Conservation (phyloP, 2,329 filamentous ascomycete genomes). For the Knufia petricola region DNA sequence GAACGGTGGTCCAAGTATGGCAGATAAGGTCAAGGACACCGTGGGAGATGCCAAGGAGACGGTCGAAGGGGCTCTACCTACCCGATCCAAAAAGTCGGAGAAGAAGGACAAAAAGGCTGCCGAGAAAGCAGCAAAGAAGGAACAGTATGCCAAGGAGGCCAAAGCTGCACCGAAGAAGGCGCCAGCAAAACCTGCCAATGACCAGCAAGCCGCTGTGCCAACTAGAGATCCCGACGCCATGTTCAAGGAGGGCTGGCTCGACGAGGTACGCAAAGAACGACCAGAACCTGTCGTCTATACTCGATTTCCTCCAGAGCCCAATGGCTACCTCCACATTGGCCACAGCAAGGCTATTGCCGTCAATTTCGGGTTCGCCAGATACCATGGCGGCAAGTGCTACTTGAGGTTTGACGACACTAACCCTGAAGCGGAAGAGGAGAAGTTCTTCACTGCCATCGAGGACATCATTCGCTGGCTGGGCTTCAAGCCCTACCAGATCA, state of each 20-base stretch:
- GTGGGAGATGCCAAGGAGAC: constrained; percentile 25
- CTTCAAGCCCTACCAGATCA: constrained; percentile 69
- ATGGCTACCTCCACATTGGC: constrained; percentile 86
- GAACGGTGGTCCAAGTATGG: constrained; percentile 14
- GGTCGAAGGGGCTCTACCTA: constrained; percentile 24
- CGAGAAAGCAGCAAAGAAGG: constrained; percentile 26
- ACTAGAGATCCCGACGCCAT: constrained; percentile 50
- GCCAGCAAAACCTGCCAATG: constrained; percentile 25
- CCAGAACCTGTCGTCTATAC: constrained; percentile 51
- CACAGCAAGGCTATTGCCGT: constrained; percentile 93
- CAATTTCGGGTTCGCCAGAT: constrained; percentile 88
- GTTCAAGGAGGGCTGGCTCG: constrained; percentile 71
- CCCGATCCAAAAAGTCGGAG: constrained; percentile 28
- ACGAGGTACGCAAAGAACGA: constrained; percentile 60
- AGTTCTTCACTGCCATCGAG: constrained; percentile 79
- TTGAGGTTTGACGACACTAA: constrained; percentile 91
- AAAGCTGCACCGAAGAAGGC: constrained; percentile 23
- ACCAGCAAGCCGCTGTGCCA: constrained; percentile 16
- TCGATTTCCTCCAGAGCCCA: constrained; percentile 77
- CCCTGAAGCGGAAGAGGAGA: constrained; percentile 82
- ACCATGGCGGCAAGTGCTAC: constrained; percentile 68
- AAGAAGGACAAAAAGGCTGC: constrained; percentile 28
- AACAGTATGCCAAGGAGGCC: constrained; percentile 26
- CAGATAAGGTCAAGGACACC: constrained; percentile 30
- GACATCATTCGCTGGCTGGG: constrained; percentile 82